Evolutionary conservation across 257 asterid genomes (phyloP).

Genomic region (Salvia hispanica): DNA sequence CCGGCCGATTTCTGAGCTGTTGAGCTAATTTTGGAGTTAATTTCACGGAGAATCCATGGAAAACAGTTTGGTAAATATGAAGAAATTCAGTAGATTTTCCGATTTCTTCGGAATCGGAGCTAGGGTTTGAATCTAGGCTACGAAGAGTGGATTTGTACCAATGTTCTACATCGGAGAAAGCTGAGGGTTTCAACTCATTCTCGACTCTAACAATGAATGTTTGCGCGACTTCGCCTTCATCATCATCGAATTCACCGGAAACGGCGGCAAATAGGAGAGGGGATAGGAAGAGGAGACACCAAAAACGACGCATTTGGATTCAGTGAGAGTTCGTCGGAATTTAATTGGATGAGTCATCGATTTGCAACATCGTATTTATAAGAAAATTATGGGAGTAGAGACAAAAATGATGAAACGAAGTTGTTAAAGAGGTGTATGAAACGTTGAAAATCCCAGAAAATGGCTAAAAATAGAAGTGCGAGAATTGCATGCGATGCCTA

Average conservation of each 20-base stretch:
- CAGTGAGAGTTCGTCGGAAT: neutral
- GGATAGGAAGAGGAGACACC: constrained; percentile 13
- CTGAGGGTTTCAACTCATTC: constrained; percentile 65
- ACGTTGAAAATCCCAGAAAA: constrained; percentile 1
- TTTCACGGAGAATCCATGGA: constrained; percentile 76
- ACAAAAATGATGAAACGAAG: constrained; percentile 9
- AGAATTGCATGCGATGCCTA: constrained; percentile 35
- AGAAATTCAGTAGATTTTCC: constrained; percentile 36
- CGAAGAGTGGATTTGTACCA: constrained; percentile 79
- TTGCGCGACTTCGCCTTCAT: constrained; percentile 21
- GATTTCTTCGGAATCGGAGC: constrained; percentile 8
- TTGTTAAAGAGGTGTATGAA: constrained; percentile 13
- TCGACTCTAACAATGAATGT: constrained; percentile 69
- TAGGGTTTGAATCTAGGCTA: constrained; percentile 39
- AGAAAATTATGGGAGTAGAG: neutral
- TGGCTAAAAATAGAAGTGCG: constrained; percentile 22
- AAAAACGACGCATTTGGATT: constrained; percentile 38
- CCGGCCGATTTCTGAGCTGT: constrained; percentile 45
- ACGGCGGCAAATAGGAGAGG: constrained; percentile 22
- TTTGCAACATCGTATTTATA: too few relatives aligned
- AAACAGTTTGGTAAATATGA: constrained; percentile 69
- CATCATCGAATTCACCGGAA: constrained; percentile 14
- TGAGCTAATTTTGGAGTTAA: constrained; percentile 56
- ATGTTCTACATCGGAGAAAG: constrained; percentile 48
- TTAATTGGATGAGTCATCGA: neutral